Base-by-base conservation (phyloP, 345 rosid genomes). In the Hevea brasiliensis region DNA sequence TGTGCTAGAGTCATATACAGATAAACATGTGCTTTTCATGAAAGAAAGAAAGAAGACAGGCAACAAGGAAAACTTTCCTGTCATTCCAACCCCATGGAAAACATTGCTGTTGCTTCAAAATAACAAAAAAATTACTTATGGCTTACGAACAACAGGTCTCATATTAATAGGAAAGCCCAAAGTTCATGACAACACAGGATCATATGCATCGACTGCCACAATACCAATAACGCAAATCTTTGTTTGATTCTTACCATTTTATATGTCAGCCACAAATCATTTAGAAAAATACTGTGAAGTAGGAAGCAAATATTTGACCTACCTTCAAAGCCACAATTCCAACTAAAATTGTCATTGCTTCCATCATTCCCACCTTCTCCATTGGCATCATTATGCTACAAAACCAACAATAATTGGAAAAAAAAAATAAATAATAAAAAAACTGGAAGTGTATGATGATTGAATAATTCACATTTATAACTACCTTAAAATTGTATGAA, bases 321-420 rank as follows among this genome's bases (percentile, higher is more conserved):
- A 89, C 98, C 98, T 89, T 94, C 98, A 72, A 77, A 79, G n/a
- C 98, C 98, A 83, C 97, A 94, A 75, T 94, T 94, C 98, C 97
- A 94, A 79, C 97, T 87, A 71, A 85, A 82, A 79, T 94, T 94
- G 77, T 94, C 97, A 76, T 89, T 92, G 87, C 90, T 62, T 76
- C 97, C 98, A 83, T 94, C 98, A 73, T 88, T 94, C 72, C 97
- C 98, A 54, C 91, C 90, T 85, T 94, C 98, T 71, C 98, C 98
- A 84, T 94, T 94, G 61, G 93, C 98, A 44, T 94, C 95, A 77
- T 94, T 94, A 81, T 94, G 97, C 97, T 94, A 89, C 21, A 79
- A 74, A 74, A 84, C 21, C 61, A 66, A 74, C n/a, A 75, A 24
- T 11, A 47, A 40, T 69, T 11, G 53, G 65, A 47, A 10, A 14